Conservation (phyloP, 1,139 yeast species). For the Suhomyces choctaworum region DNA sequence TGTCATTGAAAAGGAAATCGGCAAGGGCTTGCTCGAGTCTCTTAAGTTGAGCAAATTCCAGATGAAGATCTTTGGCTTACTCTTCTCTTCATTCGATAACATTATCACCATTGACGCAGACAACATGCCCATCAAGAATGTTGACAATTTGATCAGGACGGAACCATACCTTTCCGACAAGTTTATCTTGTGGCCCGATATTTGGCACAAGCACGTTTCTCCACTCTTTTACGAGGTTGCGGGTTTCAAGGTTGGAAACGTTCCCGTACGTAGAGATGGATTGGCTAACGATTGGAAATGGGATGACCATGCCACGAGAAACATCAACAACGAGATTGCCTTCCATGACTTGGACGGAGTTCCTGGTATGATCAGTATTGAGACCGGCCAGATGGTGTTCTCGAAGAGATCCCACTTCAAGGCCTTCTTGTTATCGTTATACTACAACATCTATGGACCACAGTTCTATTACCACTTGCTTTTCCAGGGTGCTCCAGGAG, state of each 20-base stretch:
- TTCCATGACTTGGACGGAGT: slow-evolving; percentile 38
- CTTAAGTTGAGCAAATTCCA: slow-evolving; percentile 28
- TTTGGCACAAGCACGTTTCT: slow-evolving; percentile 39
- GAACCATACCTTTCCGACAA: slow-evolving; percentile 31
- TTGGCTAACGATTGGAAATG: slow-evolving; percentile 28
- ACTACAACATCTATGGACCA: slow-evolving; percentile 34
- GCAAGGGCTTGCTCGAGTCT: slow-evolving; percentile 23
- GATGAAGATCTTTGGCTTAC: slow-evolving; percentile 33
- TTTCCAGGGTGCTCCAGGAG: slow-evolving; percentile 41
- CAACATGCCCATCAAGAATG: slow-evolving; percentile 34
- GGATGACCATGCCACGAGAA: slow-evolving; percentile 22
- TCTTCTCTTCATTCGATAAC: slow-evolving; percentile 38
- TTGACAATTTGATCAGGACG: slow-evolving; percentile 28
- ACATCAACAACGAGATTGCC: slow-evolving; percentile 22
- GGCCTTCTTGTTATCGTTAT: slow-evolving; percentile 31
- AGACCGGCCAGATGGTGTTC: slow-evolving; percentile 40
- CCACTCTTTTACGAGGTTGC: slow-evolving; percentile 39
- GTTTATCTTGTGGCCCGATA: slow-evolving; percentile 42
- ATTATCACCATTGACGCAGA: slow-evolving; percentile 39
- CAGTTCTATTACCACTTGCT: slow-evolving; percentile 31
- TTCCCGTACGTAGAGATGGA: slow-evolving; percentile 30
- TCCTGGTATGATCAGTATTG: slow-evolving; percentile 31
- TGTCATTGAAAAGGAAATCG: slow-evolving; percentile 30
- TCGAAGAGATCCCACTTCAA: slow-evolving; percentile 34
- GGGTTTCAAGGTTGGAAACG: slow-evolving; percentile 31